These are phyloP conservation scores for Clathrospora elynae DNA, from an alignment of 2,329 filamentous ascomycete genomes.

Conservation along the genomic window DNA sequence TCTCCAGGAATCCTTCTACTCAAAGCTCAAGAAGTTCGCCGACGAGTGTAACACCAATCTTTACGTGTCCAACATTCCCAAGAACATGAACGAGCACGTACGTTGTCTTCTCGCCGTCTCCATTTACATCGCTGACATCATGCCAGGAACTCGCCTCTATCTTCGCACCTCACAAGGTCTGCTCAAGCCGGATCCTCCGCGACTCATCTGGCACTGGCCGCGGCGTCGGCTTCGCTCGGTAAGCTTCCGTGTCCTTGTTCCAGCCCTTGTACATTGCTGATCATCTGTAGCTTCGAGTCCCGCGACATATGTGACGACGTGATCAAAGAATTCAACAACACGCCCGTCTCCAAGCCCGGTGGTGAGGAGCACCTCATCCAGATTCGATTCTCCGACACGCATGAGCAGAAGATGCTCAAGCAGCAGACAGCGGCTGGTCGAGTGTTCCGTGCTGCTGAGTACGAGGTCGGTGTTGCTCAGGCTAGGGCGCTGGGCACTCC, in stretches of 20 bases:
- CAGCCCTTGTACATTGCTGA: constrained; percentile 5
- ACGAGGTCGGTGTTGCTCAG: constrained; percentile 58
- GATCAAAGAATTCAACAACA: constrained; percentile 83
- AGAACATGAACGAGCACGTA: constrained; percentile 87
- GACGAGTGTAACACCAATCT: constrained; percentile 91
- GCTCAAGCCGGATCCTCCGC: constrained; percentile 93
- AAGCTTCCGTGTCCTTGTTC: constrained; percentile 38
- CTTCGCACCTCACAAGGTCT: constrained; percentile 79
- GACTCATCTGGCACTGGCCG: constrained; percentile 91
- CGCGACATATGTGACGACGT: constrained; percentile 90
- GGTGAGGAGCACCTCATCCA: constrained; percentile 83
- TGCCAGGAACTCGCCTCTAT: constrained; percentile 75
- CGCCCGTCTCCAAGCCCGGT: constrained; percentile 57
- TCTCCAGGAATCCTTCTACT: constrained; percentile 86
- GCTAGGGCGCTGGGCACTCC: constrained; percentile 43
- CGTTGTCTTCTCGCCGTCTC: constrained; percentile 35
- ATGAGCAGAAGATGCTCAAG: constrained; percentile 95
- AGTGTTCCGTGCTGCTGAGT: constrained; percentile 95
- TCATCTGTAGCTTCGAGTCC: constrained; percentile 74
- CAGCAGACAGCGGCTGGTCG: constrained; percentile 93
- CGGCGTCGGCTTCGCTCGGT: constrained; percentile 97
- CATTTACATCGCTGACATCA: constrained; percentile 18
- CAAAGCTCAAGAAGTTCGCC: constrained; percentile 93
- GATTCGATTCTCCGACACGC: constrained; percentile 95
- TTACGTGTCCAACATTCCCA: constrained; percentile 96